phyloP scores from a whole-genome alignment of 2,329 filamentous ascomycete species.

The Torrubiellomyces zombiae region DNA sequence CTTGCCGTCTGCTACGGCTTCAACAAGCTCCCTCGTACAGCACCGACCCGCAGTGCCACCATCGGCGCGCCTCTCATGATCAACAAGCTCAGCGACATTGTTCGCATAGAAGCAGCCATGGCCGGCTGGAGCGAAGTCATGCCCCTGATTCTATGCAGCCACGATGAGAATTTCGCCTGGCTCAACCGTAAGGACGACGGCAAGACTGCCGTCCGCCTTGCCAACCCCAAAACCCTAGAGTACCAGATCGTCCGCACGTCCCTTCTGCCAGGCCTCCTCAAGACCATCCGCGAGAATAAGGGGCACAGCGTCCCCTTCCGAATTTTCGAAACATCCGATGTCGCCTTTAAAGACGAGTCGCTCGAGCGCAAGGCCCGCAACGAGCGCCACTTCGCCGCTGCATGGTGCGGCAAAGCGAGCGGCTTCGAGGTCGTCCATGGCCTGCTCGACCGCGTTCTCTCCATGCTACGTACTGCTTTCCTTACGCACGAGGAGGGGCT shows the following conservation, averaged over 20 bases:
- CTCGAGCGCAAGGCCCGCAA: conserved; percentile 79
- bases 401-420: conserved; percentile 83
- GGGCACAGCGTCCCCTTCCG: conserved; percentile 76
- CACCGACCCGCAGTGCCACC: conserved; percentile 72
- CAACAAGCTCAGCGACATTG: conserved; percentile 89
- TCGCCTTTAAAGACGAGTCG: conserved; percentile 73
- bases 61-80: conserved; percentile 75
- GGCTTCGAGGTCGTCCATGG: conserved; percentile 96
- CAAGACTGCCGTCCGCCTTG: conserved; percentile 64
- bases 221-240: conserved; percentile 83
- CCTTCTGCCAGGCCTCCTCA: conserved; percentile 71
- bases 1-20: conserved; percentile 93
- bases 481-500: conserved; percentile 58
- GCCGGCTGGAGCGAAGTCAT: conserved; percentile 93
- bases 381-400: conserved; percentile 89
- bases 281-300: conserved; percentile 90
- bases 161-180: conserved; percentile 96
- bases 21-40: conserved; percentile 80
- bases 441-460: conserved; percentile 75
- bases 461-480: conserved; percentile 79
- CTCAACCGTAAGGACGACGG: conserved; percentile 82
- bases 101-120: conserved; percentile 78
- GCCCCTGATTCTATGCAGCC: conserved; percentile 89
- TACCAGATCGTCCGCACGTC: conserved; percentile 88
- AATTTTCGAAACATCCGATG: conserved; percentile 82